These are phyloP conservation scores for Parmales sp. DNA, from an alignment of 108 stramenopile species.

Conservation along the genomic window DNA sequence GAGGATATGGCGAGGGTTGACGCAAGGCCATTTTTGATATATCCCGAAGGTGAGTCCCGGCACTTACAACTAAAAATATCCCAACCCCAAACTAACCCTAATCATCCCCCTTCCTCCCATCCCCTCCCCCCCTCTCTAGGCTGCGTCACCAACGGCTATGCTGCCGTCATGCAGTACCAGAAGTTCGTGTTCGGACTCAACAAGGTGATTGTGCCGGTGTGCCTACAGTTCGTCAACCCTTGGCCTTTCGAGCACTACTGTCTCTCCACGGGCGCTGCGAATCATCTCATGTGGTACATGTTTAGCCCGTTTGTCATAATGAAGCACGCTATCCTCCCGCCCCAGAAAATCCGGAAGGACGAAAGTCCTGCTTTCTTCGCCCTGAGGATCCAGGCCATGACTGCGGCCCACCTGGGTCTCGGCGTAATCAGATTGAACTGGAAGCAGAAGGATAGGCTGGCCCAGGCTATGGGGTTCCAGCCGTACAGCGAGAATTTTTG, in stretches of 20 bases:
- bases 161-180: constrained; percentile 9
- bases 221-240: neutral
- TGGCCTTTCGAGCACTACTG: constrained; percentile 10
- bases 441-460: constrained; percentile 7
- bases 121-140: neutral
- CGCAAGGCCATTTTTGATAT: neutral
- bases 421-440: constrained; percentile 9
- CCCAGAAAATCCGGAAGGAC: neutral
- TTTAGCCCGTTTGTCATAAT: neutral
- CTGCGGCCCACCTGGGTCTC: constrained; percentile 4
- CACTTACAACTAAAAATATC: too few species aligned
- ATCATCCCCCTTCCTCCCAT: neutral
- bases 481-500: neutral
- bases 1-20: constrained; percentile 2
- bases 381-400: constrained; percentile 1
- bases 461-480: neutral
- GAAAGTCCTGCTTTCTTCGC: neutral
- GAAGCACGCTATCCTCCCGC: neutral
- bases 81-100: neutral
- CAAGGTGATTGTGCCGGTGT: constrained; percentile 9
- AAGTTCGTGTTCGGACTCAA: constrained; percentile 2
- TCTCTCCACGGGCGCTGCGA: neutral
- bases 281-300: constrained; percentile 6
- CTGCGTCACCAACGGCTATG: neutral
- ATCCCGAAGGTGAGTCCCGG: neutral